Conservation (phyloP, 208 protist species). For the Leishmania gerbilli region DNA sequence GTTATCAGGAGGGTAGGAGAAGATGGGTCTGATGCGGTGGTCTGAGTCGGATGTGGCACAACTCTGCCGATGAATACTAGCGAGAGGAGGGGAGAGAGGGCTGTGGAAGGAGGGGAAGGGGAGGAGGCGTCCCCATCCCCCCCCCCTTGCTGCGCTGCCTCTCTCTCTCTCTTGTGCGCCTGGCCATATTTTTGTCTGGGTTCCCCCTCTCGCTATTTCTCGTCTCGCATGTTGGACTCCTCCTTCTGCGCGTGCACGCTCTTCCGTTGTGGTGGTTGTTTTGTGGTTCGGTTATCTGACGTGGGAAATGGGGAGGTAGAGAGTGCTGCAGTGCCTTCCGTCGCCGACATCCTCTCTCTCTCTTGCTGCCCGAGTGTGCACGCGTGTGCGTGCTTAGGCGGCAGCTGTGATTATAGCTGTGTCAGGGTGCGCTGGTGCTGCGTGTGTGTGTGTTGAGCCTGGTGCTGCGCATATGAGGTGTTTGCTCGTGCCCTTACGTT, state of each 20-base stretch:
- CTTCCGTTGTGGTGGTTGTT: too few relatives aligned
- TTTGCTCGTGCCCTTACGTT: too few relatives aligned
- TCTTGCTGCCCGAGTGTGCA: neutral
- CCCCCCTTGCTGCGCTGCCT: too few relatives aligned
- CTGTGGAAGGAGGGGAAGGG: neutral
- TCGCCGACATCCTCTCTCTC: slow-evolving; percentile 1
- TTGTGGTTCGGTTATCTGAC: too few relatives aligned
- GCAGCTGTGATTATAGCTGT: neutral
- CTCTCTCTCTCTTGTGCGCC: neutral
- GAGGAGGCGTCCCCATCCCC: too few relatives aligned
- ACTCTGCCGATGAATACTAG: neutral
- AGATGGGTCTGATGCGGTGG: neutral
- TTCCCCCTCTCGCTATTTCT: neutral
- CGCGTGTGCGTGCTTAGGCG: neutral
- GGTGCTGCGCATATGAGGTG: too few relatives aligned
- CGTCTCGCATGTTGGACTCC: neutral
- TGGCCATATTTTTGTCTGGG: neutral
- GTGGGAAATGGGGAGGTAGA: neutral
- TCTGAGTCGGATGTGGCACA: neutral
- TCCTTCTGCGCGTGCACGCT: neutral
- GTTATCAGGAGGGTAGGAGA: neutral
- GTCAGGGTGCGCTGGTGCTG: too few relatives aligned
- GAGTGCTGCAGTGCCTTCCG: neutral
- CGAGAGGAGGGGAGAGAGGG: neutral
- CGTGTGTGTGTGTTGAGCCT: too few relatives aligned